A percentile compares a stretch with the other conserved stretches of the same genome.
phyloP scores from a whole-genome alignment of 148 eudicot genomes.

The Silene conica region DNA sequence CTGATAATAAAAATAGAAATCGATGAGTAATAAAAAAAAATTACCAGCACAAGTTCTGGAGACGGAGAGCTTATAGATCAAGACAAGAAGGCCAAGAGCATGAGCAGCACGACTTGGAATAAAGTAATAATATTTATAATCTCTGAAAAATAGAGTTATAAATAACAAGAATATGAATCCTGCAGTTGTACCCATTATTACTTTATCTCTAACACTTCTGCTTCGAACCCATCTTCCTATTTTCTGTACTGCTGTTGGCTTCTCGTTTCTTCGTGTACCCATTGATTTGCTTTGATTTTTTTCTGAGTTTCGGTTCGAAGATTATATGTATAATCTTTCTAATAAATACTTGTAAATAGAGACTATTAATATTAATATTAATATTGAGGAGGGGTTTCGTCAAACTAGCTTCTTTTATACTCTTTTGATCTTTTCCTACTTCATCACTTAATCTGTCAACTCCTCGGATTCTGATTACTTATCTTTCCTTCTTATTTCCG shows the following conservation, averaged over 20 bases:
- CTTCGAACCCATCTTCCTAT: slow-evolving; percentile 54
- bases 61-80: slow-evolving; percentile 65
- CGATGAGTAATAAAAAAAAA: not conserved
- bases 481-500: too few species aligned
- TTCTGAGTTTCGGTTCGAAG: not conserved
- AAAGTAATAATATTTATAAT: slow-evolving; percentile 38
- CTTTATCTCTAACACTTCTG: slow-evolving; percentile 52
- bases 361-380: too few species aligned
- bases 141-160: slow-evolving; percentile 33
- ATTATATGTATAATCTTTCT: too few species aligned
- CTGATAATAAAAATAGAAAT: too few species aligned
- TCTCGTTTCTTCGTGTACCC: slow-evolving; percentile 19
- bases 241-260: slow-evolving; percentile 39
- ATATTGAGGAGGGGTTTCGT: too few species aligned
- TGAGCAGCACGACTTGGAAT: slow-evolving; percentile 56
- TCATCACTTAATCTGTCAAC: too few species aligned
- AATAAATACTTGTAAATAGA: too few species aligned
- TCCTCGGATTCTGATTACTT: too few species aligned
- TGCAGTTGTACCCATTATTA: slow-evolving; percentile 32
- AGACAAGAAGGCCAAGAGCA: slow-evolving; percentile 47
- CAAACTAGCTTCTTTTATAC: too few species aligned
- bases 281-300: not conserved
- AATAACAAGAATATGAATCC: slow-evolving; percentile 37
- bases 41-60: slow-evolving; percentile 75
- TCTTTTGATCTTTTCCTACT: too few species aligned